A percentile compares a stretch with the other conserved stretches of the same genome.
phyloP scores from a whole-genome alignment of 2,329 filamentous ascomycete genomes.

The Colletotrichum orchidophilum region DNA sequence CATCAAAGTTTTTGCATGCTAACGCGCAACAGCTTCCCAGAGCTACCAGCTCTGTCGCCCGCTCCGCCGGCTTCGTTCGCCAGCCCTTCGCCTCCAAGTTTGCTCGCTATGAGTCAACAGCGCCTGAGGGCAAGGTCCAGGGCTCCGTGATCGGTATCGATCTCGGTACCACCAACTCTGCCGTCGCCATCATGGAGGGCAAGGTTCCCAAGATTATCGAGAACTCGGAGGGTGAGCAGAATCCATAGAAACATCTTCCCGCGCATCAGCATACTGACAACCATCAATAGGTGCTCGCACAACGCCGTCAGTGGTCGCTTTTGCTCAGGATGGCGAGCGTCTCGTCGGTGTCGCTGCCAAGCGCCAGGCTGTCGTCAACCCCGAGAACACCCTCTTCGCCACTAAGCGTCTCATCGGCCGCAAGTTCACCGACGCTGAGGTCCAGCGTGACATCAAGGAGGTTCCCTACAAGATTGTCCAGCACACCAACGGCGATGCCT shows the following conservation, averaged over 20 bases:
- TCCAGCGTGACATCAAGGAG: slow-evolving; percentile 96
- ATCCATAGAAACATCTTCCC: not conserved
- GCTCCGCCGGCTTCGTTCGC: slow-evolving; percentile 73
- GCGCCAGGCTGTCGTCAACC: slow-evolving; percentile 98
- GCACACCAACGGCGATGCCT: slow-evolving; percentile 95
- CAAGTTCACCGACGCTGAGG: slow-evolving; percentile 93
- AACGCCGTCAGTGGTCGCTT: slow-evolving; percentile 94
- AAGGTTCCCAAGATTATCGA: slow-evolving; percentile 96
- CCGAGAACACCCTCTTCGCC: slow-evolving; percentile 97
- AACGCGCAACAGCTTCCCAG: slow-evolving; percentile 73
- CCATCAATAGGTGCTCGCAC: slow-evolving; percentile 76
- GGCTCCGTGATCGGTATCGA: slow-evolving; percentile 98
- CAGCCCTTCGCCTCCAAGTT: slow-evolving; percentile 78
- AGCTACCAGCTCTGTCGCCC: slow-evolving; percentile 74
- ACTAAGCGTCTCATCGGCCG: slow-evolving; percentile 99
- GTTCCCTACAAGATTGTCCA: slow-evolving; percentile 99
- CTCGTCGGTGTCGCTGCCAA: slow-evolving; percentile 97
- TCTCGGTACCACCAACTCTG: slow-evolving; percentile 97
- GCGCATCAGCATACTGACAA: slow-evolving; percentile 1
- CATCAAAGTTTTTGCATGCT: slow-evolving; percentile 34
- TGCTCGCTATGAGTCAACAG: slow-evolving; percentile 79
- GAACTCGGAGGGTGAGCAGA: slow-evolving; percentile 84
- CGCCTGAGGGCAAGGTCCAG: slow-evolving; percentile 82
- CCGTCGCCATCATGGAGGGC: slow-evolving; percentile 97
- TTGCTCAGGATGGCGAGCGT: slow-evolving; percentile 94